Conservation (phyloP, 768 basidiomycete species). For the Leccinum variicolor region DNA sequence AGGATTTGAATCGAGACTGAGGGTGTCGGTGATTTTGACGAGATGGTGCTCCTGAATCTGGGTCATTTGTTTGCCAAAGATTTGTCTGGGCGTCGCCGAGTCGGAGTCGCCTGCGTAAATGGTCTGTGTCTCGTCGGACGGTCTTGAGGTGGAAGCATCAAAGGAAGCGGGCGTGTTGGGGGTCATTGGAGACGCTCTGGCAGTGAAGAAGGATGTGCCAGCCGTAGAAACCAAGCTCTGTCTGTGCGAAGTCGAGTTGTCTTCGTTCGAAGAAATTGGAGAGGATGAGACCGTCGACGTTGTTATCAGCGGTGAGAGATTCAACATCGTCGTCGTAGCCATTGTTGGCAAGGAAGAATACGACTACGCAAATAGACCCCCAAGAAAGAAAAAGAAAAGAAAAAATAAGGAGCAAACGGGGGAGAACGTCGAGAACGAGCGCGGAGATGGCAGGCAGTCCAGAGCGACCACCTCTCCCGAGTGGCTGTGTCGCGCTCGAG, state of each 20-base stretch:
- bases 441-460: neutral
- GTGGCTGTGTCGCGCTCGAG: conserved; percentile 10
- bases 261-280: conserved; percentile 10
- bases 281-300: conserved; percentile 14
- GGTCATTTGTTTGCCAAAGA: conserved; percentile 23
- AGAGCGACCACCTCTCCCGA: conserved; percentile 4
- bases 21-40: conserved; percentile 50
- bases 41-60: conserved; percentile 50
- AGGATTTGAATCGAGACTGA: conserved; percentile 40
- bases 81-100: conserved; percentile 33
- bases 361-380: neutral
- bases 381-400: neutral
- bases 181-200: conserved; percentile 23
- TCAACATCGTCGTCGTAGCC: conserved; percentile 11
- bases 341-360: conserved; percentile 1
- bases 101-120: conserved; percentile 14
- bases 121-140: conserved; percentile 35
- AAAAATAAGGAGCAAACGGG: neutral
- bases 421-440: neutral
- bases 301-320: conserved; percentile 14
- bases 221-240: conserved; percentile 26
- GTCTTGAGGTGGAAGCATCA: conserved; percentile 27
- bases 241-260: conserved; percentile 14
- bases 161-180: conserved; percentile 21
- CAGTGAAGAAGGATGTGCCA: conserved; percentile 26